Percentiles rank a stretch among this genome's conserved stretches.
phyloP scores from a whole-genome alignment of 129 eudicot genomes.

The Pittosporum tobira region DNA sequence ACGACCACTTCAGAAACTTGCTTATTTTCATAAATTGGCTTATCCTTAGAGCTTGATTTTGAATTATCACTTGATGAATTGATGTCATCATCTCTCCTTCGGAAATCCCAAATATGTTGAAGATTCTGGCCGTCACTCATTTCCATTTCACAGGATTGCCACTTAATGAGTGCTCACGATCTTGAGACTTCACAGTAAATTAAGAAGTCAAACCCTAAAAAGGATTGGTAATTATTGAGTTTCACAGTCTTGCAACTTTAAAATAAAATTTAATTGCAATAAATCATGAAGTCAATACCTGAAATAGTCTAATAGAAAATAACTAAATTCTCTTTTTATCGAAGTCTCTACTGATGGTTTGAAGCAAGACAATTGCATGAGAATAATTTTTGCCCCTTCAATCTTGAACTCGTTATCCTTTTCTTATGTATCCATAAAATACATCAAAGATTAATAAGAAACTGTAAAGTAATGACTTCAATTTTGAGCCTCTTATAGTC shows the following conservation, averaged over 20 bases:
- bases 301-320: neutral
- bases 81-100: slow-evolving; percentile 42
- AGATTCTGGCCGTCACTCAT: slow-evolving; percentile 50
- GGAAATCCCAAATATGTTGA: slow-evolving; percentile 66
- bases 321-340: neutral
- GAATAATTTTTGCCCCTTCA: neutral
- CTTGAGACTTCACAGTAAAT: neutral
- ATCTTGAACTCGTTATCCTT: neutral
- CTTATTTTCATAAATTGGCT: slow-evolving; percentile 26
- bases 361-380: neutral
- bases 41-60: slow-evolving; percentile 25
- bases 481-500: neutral
- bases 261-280: too few relatives aligned
- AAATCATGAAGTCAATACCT: too few relatives aligned
- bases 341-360: neutral
- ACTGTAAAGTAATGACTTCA: neutral
- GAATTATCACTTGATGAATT: slow-evolving; percentile 71
- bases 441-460: neutral
- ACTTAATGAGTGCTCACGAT: slow-evolving; percentile 4
- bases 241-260: too few relatives aligned
- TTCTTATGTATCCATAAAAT: neutral
- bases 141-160: slow-evolving; percentile 12
- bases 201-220: neutral
- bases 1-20: slow-evolving; percentile 21
- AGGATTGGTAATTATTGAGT: too few relatives aligned